Evolutionary conservation across 148 eudicot genomes (phyloP).

Genomic region (Chenopodium album): DNA sequence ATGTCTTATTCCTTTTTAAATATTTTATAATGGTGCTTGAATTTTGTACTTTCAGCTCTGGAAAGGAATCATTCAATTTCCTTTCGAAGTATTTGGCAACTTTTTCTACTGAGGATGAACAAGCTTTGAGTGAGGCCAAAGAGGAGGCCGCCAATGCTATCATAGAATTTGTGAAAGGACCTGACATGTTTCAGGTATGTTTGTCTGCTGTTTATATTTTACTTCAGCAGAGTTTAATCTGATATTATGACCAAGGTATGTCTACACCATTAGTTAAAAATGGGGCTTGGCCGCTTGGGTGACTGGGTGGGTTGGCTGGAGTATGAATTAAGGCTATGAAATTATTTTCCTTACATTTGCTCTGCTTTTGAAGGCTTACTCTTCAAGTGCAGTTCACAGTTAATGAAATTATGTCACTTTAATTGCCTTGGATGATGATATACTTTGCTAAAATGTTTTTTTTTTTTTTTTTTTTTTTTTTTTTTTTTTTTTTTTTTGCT

Average conservation of each 20-base stretch:
- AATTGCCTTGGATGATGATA: background rate
- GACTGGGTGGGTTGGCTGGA: background rate
- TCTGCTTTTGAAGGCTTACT: background rate
- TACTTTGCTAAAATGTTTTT: background rate
- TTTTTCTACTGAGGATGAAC: constrained; percentile 66
- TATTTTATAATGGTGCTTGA: constrained; percentile 6
- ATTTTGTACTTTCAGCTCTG: constrained; percentile 51
- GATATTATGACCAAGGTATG: background rate
- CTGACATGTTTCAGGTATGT: constrained; percentile 96
- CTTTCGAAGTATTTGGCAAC: constrained; percentile 78
- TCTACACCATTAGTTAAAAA: background rate
- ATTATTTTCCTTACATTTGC: background rate
- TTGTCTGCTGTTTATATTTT: background rate
- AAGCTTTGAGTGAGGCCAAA: constrained; percentile 62
- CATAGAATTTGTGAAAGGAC: constrained; percentile 76
- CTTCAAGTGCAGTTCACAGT: background rate
- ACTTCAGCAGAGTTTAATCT: background rate
- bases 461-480: background rate
- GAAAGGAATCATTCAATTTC: constrained; percentile 72
- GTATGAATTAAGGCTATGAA: background rate
- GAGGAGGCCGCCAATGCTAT: constrained; percentile 74
- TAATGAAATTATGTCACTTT: background rate
- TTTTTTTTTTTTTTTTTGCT: background rate
- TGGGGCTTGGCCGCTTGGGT: background rate
- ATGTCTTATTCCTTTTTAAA: background rate